These are phyloP conservation scores for Solanum medicagineum DNA, from an alignment of 257 asterid genomes.

Conservation along the genomic window DNA sequence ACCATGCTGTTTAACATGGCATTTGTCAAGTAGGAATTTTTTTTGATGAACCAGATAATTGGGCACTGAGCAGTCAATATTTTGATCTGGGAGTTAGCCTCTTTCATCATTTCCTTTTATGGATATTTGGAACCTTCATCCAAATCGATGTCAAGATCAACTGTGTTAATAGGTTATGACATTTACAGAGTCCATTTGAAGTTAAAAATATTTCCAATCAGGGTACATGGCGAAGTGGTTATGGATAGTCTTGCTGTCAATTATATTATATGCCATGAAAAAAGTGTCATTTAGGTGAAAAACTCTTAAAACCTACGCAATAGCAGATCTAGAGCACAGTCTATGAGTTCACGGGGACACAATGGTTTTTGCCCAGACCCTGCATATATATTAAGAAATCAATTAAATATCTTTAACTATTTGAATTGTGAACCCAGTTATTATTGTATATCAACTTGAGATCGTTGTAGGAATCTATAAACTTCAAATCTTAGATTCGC, in stretches of 20 bases:
- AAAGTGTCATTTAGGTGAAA: background rate
- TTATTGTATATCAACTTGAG: background rate
- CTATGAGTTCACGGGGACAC: background rate
- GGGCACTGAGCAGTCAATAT: background rate
- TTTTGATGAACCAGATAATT: background rate
- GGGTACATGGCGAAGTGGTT: background rate
- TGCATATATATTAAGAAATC: no score
- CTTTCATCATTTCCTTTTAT: background rate
- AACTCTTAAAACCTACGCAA: background rate
- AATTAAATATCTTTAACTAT: no score
- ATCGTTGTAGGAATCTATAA: background rate
- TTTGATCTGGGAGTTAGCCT: background rate
- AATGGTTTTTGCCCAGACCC: background rate
- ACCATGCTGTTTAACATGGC: background rate
- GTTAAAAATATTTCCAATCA: background rate
- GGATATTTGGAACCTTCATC: background rate
- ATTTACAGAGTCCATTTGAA: background rate
- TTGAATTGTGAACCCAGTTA: background rate
- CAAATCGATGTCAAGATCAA: background rate
- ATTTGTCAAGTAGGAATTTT: background rate
- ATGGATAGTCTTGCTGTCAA: background rate
- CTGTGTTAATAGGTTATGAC: background rate
- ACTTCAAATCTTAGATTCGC: background rate
- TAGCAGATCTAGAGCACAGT: background rate
- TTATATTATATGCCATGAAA: background rate